Base-by-base conservation (phyloP, 139 green algal species). In the Tetraselmis striata region DNA sequence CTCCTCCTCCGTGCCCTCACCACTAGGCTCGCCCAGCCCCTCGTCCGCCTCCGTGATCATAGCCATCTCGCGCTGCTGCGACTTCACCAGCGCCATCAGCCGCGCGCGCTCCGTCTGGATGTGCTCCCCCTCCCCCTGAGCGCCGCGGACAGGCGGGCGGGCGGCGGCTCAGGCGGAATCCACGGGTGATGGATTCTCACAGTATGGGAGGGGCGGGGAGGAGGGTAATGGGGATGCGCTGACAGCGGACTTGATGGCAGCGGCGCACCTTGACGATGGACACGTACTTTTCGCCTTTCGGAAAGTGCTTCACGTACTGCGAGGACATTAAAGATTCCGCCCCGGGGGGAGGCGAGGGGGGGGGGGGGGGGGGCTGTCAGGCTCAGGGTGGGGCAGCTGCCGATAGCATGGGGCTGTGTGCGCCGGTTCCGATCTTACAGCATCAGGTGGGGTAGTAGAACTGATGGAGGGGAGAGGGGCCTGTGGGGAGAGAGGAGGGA, bases 251-350 rank as follows among this genome's bases (percentile, higher is more conserved):
- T n/a, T n/a, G n/a, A n/a, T n/a, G n/a, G n/a, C n/a, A n/a, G n/a
- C n/a, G 45, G 23, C 26, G 84, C 0, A 90, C 27, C 32, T 85
- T 89, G 30, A 97, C 81, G 2, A 98, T 67, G 11, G 88, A 92
- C 29, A 98, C 94, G 82, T 96, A 98, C 83, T 94, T 95, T 82
- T 97, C 92, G 2, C 86, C 90, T 79, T 92, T 93, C 22, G 94
- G 94, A 75, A 98, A 98, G 85, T 96, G 83, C 28, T 88, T 77
- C 25, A 98, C 93, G 80, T 98, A 98, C 85, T 93, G 78, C 83
- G 90, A 1, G 23, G 26, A 0, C 0, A 67, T 5, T 5, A 18
- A 67, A 18, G 18, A 67, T 5, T 18, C 5, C 5, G 45, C 5
- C 5, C 5, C 18, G 18, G 45, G 45, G 18, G 18, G 45, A 67